Conservation (phyloP, 108 stramenopile species). For the Cyclotella sp. region DNA sequence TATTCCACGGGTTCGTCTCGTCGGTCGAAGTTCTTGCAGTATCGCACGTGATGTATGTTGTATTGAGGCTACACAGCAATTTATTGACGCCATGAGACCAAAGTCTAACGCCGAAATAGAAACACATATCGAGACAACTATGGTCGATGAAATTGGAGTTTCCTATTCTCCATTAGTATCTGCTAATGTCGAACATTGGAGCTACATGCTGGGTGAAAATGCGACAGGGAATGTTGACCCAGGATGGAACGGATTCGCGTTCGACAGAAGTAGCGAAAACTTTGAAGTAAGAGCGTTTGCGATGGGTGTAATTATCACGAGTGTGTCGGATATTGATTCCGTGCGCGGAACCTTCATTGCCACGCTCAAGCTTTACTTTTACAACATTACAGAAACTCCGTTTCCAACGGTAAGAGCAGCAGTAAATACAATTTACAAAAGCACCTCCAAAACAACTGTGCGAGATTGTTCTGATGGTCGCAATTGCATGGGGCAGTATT, state of each 20-base stretch:
- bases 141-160: not conserved
- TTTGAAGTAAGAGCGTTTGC: not conserved
- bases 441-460: not conserved
- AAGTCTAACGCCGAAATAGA: not conserved
- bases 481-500: not conserved
- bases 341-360: not conserved
- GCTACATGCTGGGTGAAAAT: not conserved
- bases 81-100: not conserved
- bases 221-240: not conserved
- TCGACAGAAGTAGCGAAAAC: not conserved
- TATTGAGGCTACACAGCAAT: not conserved
- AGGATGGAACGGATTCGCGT: not conserved
- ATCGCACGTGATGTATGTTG: not conserved
- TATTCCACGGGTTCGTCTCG: not conserved
- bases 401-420: not conserved
- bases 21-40: not conserved
- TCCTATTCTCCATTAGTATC: not conserved
- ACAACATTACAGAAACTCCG: not conserved
- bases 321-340: not conserved
- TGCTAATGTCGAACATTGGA: constrained; percentile 4
- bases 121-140: not conserved
- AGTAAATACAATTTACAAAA: not conserved
- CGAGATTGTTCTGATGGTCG: not conserved
- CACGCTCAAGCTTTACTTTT: not conserved
- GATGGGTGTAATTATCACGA: not conserved